Evolutionary conservation across 306 rosid genomes (phyloP).

Genomic region (Quillaja saponaria): DNA sequence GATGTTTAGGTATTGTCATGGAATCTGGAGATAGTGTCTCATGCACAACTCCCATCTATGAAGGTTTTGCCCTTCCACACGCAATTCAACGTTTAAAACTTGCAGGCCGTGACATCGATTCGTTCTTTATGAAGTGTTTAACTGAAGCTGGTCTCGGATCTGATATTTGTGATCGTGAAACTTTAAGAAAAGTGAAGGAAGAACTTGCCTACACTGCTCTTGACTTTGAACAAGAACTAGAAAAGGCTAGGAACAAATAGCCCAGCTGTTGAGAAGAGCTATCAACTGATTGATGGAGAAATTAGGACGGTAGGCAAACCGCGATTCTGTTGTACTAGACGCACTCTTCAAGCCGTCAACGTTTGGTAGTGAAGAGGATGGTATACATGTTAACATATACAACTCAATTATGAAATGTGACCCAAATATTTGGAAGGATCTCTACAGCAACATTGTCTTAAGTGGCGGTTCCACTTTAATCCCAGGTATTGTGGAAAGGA

Average conservation of each 20-base stretch:
- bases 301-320: constrained; percentile 59
- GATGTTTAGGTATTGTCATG: constrained; percentile 48
- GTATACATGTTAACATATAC: too few species aligned
- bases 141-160: constrained; percentile 38
- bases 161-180: constrained; percentile 60
- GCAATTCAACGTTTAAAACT: constrained; percentile 60
- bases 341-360: constrained; percentile 68
- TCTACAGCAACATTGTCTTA: constrained; percentile 59
- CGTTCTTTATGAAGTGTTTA: constrained; percentile 50
- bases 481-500: constrained; percentile 64
- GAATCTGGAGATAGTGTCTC: constrained; percentile 68
- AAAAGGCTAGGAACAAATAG: constrained; percentile 49
- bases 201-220: constrained; percentile 59
- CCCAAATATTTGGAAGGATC: constrained; percentile 59
- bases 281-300: constrained; percentile 64
- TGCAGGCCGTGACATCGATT: constrained; percentile 55
- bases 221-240: constrained; percentile 65
- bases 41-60: constrained; percentile 65
- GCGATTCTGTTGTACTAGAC: constrained; percentile 61
- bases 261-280: constrained; percentile 61
- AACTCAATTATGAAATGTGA: constrained; percentile 47
- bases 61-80: constrained; percentile 66
- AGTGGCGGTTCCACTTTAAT: constrained; percentile 67
- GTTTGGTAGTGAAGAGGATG: constrained; percentile 58
- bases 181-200: constrained; percentile 64